Base-by-base conservation (phyloP, 306 rosid genomes). In the Abrus precatorius region DNA sequence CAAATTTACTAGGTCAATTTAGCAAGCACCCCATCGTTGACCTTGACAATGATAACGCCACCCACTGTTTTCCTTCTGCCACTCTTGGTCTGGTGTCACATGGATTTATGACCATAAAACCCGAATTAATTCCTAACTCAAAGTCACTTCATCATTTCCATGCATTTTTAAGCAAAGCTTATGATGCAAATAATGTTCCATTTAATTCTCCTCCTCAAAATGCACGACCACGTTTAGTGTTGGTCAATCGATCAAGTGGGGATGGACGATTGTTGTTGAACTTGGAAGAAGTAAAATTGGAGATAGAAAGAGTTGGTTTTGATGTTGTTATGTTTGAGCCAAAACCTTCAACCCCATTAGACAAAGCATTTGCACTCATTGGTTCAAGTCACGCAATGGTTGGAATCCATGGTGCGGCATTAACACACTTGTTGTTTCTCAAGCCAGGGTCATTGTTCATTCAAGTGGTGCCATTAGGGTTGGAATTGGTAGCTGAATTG, bases 391-490 rank as follows among this genome's bases (percentile, higher is more conserved):
- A 90, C 62, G 90, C 48, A 1, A 5, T 88, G 76, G 36, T 89
- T 4, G 93, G 92, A 2, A 86, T 91, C 1, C 96, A 89, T 45
- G 91, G 96, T 1, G 88, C 87, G 0, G 92, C 84, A 2, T 66
- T 89, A 7, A 91, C 95, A 11, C 84, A 87, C 68, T 47, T 50
- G 0, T 30, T 89, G 69, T 89, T 91, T 66, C 63, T 86, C 0
- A 45, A 80, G 44, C 60, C 72, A 1, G 89, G 92, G 0, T 75
- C 86, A 0, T 60, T 82, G 13, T n/a, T 82, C 64, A 6, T 90
- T 9, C 92, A 90, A 9, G 85, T 90, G 82, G 87, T 89, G 41
- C 97, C 91, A 3, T 30, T 89, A 13, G 96, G 91, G 4, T 4
- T 53, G 13, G 63, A 32, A 0, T 90, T 90, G 90, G 66, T 80